Evolutionary conservation across 495 filamentous ascomycete genomes (phyloP), one percentile per base, ranked within the genome.

Genomic region (Tuber calosporum): DNA sequence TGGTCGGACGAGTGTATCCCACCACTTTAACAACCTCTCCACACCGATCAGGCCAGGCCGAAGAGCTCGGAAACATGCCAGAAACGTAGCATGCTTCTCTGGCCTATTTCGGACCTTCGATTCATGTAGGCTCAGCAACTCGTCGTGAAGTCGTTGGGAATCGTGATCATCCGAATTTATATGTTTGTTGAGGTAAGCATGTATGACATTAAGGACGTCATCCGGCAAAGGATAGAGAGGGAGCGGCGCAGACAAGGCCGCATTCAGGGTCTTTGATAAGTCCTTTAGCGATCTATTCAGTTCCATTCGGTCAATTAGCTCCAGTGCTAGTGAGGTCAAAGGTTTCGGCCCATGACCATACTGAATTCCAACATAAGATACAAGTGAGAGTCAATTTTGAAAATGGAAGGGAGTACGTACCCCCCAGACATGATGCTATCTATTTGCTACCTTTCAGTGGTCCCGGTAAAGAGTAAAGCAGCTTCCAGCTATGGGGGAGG

Each of bases 91-190:
- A 78, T 87, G 86, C 72, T 86, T 87, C 53, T 85, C 84, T 4
- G 87, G 83, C 8, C 83, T 82, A 38, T 85, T 85, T 20, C 83
- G 82, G 30, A 92, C 86, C 58, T 84, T 83, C 77, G 85, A 86
- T 70, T 87, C 83, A 81, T 88, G 90, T 68, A 92, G 82, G 26
- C 82, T 82, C 34, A 89, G 83, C 4, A 93, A 83, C 73, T 92
- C 90, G 15, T 91, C 89, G 67, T 91, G 88, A 70, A 92, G 82
- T 40, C 87, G 86, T 67, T 90, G 86, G 17, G 86, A 84, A 39
- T 87, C 86, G 66, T 84, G 82, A 43, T 90, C 89, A 70, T 91
- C 89, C 69, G 86, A 84, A 68, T 84, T 84, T 30, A 84, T 77
- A 78, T 89, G 87, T 75, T 86, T 87, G 45, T 87, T 86, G 38